Conservation (phyloP, 2,329 filamentous ascomycete genomes). For the Aureobasidium lini region DNA sequence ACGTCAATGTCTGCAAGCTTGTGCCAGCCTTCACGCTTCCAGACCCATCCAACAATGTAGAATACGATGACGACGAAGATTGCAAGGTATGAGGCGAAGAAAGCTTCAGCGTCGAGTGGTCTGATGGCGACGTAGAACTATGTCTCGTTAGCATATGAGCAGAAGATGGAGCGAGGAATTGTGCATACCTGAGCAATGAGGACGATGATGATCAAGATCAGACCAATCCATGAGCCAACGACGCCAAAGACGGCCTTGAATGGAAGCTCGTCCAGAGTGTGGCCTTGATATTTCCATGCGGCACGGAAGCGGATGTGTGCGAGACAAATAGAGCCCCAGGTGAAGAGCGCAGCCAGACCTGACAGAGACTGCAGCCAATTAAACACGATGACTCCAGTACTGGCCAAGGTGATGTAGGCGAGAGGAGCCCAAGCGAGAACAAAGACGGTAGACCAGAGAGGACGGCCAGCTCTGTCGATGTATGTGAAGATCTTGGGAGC, state of each 20-base stretch:
- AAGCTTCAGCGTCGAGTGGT: slow-evolving; percentile 38
- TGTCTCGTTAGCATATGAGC: not conserved
- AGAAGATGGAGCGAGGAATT: too few relatives aligned
- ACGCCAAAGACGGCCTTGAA: slow-evolving; percentile 75
- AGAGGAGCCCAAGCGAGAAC: slow-evolving; percentile 47
- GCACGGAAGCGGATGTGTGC: slow-evolving; percentile 59
- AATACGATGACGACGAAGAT: slow-evolving; percentile 48
- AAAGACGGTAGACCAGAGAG: slow-evolving; percentile 44
- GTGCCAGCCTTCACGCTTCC: slow-evolving; percentile 59
- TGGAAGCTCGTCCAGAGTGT: slow-evolving; percentile 64
- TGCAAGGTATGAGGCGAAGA: slow-evolving; percentile 50
- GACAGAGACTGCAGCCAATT: slow-evolving; percentile 63
- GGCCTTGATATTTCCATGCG: slow-evolving; percentile 54
- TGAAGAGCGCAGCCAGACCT: slow-evolving; percentile 65
- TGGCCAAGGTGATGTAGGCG: slow-evolving; percentile 47
- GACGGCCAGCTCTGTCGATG: slow-evolving; percentile 55
- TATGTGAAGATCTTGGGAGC: slow-evolving; percentile 52
- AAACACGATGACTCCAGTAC: slow-evolving; percentile 40
- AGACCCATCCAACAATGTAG: slow-evolving; percentile 49
- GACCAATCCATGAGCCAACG: slow-evolving; percentile 70
- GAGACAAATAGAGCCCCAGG: slow-evolving; percentile 63
- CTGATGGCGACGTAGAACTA: slow-evolving; percentile 45
- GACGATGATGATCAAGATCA: slow-evolving; percentile 67
- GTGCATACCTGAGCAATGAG: slow-evolving; percentile 56
- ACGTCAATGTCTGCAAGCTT: slow-evolving; percentile 56